Base-by-base conservation (phyloP, 257 asterid species). In the Solanum verrucosum region DNA sequence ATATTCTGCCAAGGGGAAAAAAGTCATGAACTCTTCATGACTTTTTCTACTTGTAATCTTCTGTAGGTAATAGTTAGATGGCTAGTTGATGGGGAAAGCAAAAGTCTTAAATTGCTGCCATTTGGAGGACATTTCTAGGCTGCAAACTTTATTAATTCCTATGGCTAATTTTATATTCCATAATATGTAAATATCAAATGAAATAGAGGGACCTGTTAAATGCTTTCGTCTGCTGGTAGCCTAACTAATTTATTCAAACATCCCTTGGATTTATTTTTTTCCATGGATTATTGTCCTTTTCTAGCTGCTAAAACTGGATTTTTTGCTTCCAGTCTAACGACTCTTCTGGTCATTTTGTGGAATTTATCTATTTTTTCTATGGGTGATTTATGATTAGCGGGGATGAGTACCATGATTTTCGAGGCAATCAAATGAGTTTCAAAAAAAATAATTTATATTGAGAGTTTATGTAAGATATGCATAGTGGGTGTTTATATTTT, bases 41-140 rank as follows among this genome's bases (percentile, higher is more conserved):
- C 91, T 16, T 25, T 63, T 88, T 91, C 88, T 93, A 92, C 84
- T 93, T 95, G 98, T 90, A 86, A 78, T 89, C 60, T 87, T 86
- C 15, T 68, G 89, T 82, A 92, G 91, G 86, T 70, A 88, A 89
- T 87, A 89, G 70, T 38, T 87, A 83, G 89, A 78, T 56, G 87
- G 91, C 68, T 87, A 87, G 86, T 78, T 44, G 89, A 88, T 87
- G 88, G 90, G 88, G 87, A 90, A 90, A 84, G 90, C 49, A 46
- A 89, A 90, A 46, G 59, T 92, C 94, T 86, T 88, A 88, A 65
- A 78, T 34, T 87, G 92, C 92, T 94, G 97, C 98, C 99, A 96
- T 83, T 92, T 95, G 98, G 99, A 92, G 92, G 92, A 87, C 91
- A 84, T 84, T 56, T 88, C 88, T 79, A 90, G 94, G 92, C 93